These are phyloP conservation scores for Fusarium brachygibbosum DNA, from an alignment of 2,329 filamentous ascomycete species.

Conservation along the genomic window DNA sequence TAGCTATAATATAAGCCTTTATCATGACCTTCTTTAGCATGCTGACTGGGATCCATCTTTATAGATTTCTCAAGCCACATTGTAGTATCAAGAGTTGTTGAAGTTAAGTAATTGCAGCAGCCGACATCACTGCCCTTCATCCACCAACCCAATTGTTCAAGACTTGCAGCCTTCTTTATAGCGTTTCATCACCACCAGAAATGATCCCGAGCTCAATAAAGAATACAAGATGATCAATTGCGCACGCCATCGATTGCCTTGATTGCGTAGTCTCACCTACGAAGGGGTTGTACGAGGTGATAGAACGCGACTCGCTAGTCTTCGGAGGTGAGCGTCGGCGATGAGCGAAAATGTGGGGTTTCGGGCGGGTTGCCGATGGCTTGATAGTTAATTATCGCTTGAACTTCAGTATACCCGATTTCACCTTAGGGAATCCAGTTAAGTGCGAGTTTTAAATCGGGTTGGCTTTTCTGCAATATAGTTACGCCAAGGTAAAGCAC, in stretches of 20 bases:
- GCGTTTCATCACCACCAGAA: background rate
- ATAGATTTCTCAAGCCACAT: background rate
- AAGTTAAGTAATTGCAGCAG: background rate
- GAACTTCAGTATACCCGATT: no score
- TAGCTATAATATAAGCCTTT: no score
- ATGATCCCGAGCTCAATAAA: background rate
- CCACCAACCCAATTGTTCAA: background rate
- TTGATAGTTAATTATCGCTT: background rate
- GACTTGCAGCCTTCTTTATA: background rate
- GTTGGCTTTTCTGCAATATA: no score
- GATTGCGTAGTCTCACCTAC: conserved; percentile 14
- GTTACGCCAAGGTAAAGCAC: no score
- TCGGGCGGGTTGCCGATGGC: conserved; percentile 8
- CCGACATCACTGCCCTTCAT: background rate
- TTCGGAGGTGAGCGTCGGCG: conserved; percentile 43
- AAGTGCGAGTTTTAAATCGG: no score
- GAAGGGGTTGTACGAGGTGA: background rate
- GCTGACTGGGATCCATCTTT: background rate
- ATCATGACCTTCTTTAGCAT: background rate
- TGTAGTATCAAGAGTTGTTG: no score
- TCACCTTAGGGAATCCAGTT: no score
- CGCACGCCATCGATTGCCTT: conserved; percentile 13
- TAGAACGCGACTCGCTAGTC: background rate
- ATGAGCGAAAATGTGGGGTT: conserved; percentile 38
- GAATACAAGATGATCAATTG: background rate